Evolutionary conservation across 2,329 filamentous ascomycete species (phyloP).

Genomic region (Neonectria punicea): DNA sequence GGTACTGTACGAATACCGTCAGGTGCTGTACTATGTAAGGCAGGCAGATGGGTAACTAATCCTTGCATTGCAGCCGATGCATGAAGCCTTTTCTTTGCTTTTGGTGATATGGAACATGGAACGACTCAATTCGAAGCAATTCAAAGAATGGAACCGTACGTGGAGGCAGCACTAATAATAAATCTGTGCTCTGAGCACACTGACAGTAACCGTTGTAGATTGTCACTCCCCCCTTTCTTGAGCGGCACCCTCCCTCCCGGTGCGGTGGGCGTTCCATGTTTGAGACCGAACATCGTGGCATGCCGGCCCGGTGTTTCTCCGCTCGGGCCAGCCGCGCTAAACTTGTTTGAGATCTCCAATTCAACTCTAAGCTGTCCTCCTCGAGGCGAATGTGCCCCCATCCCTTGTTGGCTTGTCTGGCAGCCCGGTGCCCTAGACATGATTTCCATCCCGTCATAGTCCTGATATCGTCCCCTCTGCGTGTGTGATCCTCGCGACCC

Average conservation of each 20-base stretch:
- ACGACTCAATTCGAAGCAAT: background rate
- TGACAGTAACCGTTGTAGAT: background rate
- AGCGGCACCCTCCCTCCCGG: no score
- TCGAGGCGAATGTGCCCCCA: constrained; percentile 27
- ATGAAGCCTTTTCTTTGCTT: background rate
- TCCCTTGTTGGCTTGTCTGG: constrained; percentile 36
- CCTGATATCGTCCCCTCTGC: constrained; percentile 36
- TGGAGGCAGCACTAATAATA: background rate
- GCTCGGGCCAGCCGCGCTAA: constrained; percentile 25
- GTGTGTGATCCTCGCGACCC: constrained; percentile 28
- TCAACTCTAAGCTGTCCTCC: constrained; percentile 43
- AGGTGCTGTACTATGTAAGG: no score
- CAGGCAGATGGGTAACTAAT: constrained; percentile 1
- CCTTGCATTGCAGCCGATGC: constrained; percentile 14
- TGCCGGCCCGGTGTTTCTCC: constrained; percentile 29
- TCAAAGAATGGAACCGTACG: background rate
- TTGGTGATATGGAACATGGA: background rate
- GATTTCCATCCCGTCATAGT: constrained; percentile 40
- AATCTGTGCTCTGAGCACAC: constrained; percentile 7
- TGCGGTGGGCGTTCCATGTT: no score
- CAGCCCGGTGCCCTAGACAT: constrained; percentile 32
- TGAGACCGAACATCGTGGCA: background rate
- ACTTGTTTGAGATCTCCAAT: constrained; percentile 30
- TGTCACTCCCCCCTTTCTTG: constrained; percentile 5
- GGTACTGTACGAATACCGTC: background rate